phyloP scores from a whole-genome alignment of 768 basidiomycete genomes.

The Hebeloma cylindrosporum region DNA sequence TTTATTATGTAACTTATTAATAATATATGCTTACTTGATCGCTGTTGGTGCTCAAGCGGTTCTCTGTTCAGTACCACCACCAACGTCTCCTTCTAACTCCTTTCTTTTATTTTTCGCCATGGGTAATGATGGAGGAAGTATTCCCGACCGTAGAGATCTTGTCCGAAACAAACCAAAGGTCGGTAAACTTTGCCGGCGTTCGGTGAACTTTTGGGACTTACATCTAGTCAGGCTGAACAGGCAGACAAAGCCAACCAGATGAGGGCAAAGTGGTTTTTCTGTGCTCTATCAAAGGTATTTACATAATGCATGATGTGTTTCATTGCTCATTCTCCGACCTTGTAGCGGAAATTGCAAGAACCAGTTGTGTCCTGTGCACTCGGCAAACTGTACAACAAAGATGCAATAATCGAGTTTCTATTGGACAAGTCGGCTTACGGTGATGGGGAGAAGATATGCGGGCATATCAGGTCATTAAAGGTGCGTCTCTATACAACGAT shows the following conservation, averaged over 20 bases:
- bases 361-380: constrained; percentile 91
- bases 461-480: constrained; percentile 88
- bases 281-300: constrained; percentile 88
- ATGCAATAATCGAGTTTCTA: constrained; percentile 87
- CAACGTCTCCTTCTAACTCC: not conserved
- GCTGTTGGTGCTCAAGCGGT: too few species aligned
- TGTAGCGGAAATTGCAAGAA: constrained; percentile 76
- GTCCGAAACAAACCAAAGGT: constrained; percentile 75
- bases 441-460: constrained; percentile 90
- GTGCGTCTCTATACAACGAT: constrained; percentile 42
- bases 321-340: not conserved
- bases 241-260: constrained; percentile 91
- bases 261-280: constrained; percentile 87
- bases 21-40: too few species aligned
- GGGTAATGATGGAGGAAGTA: constrained; percentile 90
- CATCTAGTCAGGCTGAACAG: constrained; percentile 60
- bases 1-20: too few species aligned
- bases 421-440: constrained; percentile 82
- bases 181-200: constrained; percentile 7
- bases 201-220: constrained; percentile 5
- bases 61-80: not conserved
- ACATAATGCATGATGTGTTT: too few species aligned
- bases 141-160: constrained; percentile 80
- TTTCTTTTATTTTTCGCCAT: constrained; percentile 35
- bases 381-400: constrained; percentile 96